Evolutionary conservation across 305 asterid genomes (phyloP).

Genomic region (Fraxinus albicans): DNA sequence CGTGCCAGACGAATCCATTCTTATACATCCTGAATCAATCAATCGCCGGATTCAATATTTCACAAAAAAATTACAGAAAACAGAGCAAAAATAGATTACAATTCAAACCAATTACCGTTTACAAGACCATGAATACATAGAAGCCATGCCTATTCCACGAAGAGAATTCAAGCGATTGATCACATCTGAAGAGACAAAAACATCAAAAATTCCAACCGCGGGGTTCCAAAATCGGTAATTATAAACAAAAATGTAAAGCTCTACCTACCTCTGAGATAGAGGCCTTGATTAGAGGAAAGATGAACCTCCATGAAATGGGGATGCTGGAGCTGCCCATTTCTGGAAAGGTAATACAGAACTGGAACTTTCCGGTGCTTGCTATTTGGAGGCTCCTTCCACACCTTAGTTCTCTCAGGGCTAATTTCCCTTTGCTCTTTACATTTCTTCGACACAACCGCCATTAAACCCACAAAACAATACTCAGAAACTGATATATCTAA

Average conservation of each 20-base stretch:
- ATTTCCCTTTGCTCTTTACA: conserved; percentile 20
- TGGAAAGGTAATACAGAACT: conserved; percentile 47
- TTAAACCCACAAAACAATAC: neutral
- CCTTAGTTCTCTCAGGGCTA: conserved; percentile 39
- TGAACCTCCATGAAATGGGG: conserved; percentile 66
- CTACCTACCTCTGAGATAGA: conserved; percentile 47
- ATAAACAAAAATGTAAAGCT: neutral
- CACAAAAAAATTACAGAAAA: neutral
- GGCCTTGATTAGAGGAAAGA: conserved; percentile 63
- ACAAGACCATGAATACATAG: conserved; percentile 81
- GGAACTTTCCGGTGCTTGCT: conserved; percentile 30
- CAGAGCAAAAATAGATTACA: neutral
- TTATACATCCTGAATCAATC: conserved; percentile 52
- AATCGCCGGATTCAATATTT: conserved; percentile 7
- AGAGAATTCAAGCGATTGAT: conserved; percentile 65
- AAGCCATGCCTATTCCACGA: conserved; percentile 81
- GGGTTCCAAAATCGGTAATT: neutral
- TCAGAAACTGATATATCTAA: neutral
- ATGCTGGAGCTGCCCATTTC: conserved; percentile 51
- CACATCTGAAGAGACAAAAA: conserved; percentile 49
- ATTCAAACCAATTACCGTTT: conserved; percentile 46
- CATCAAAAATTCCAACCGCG: neutral
- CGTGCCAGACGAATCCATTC: conserved; percentile 91
- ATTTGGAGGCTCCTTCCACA: conserved; percentile 34
- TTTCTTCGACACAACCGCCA: conserved; percentile 2